A percentile compares a stretch with the other conserved stretches of the same genome.
phyloP scores from a whole-genome alignment of 2,329 filamentous ascomycete species.

The Mycocentrospora acerina region DNA sequence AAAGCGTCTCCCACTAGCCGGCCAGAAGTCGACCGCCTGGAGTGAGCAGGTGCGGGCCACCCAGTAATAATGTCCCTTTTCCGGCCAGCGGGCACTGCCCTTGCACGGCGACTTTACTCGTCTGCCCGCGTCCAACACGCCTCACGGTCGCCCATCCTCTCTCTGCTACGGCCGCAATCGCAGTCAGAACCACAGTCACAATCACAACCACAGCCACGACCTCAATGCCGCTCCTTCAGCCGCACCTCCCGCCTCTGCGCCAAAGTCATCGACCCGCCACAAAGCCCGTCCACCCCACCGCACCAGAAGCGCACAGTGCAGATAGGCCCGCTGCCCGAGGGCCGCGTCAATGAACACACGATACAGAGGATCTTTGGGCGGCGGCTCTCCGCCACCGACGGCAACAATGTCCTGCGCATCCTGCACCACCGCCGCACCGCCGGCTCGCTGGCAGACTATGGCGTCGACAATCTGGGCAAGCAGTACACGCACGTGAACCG shows the following conservation, averaged over 20 bases:
- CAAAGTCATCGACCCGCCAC: conserved; percentile 26
- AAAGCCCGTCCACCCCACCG: conserved; percentile 19
- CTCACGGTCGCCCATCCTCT: conserved; percentile 20
- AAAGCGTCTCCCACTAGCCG: neutral
- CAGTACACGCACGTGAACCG: conserved; percentile 31
- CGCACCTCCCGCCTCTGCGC: conserved; percentile 24
- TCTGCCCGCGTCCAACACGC: conserved; percentile 11
- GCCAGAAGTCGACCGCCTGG: neutral
- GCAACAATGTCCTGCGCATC: conserved; percentile 42
- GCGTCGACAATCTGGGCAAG: conserved; percentile 36
- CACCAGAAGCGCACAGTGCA: conserved; percentile 32
- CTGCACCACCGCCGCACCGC: conserved; percentile 43
- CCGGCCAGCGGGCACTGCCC: conserved; percentile 25
- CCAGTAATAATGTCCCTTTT: conserved; percentile 37
- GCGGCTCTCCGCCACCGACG: conserved; percentile 26
- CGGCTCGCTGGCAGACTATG: conserved; percentile 43
- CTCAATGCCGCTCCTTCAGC: conserved; percentile 28
- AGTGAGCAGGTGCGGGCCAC: conserved; percentile 8
- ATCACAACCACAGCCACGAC: conserved; percentile 3
- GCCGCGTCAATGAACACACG: conserved; percentile 23
- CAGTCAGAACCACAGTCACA: too few species aligned
- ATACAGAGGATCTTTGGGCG: conserved; percentile 37
- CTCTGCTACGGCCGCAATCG: conserved; percentile 18
- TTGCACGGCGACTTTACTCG: conserved; percentile 32
- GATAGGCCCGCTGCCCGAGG: conserved; percentile 35